A percentile compares a stretch with the other conserved stretches of the same genome.
phyloP scores from a whole-genome alignment of 495 filamentous ascomycete species.

The Penicillium bovifimosum region DNA sequence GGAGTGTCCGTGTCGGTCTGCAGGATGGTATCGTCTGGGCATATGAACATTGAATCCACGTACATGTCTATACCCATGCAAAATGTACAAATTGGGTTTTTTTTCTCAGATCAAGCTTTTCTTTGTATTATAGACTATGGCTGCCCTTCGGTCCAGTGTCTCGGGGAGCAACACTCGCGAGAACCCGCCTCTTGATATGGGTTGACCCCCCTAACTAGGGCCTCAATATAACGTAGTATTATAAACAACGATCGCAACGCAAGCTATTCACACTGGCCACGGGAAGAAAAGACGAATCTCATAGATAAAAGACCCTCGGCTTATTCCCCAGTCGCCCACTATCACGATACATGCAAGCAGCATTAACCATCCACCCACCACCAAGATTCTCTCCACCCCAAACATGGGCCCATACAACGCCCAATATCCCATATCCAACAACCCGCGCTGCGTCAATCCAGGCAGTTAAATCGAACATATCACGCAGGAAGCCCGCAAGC shows the following conservation, averaged over 20 bases:
- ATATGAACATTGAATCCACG: background rate
- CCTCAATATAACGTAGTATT: background rate
- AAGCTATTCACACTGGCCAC: conserved; percentile 3
- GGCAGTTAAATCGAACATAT: conserved; percentile 44
- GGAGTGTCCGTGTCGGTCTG: background rate
- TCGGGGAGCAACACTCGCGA: too few species aligned
- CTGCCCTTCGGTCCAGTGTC: too few species aligned
- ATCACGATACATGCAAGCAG: conserved; percentile 63
- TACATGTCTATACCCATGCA: conserved; percentile 5
- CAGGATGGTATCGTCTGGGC: background rate
- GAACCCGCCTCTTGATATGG: too few species aligned
- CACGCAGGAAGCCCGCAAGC: conserved; percentile 44
- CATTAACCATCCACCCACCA: conserved; percentile 68
- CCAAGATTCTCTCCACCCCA: conserved; percentile 57
- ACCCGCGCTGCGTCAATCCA: conserved; percentile 63
- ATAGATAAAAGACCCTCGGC: conserved; percentile 54
- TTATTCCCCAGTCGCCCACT: conserved; percentile 60
- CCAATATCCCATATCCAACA: conserved; percentile 54
- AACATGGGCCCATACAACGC: conserved; percentile 63
- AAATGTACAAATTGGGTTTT: background rate
- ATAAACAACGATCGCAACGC: background rate
- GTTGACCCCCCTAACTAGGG: too few species aligned
- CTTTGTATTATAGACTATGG: background rate
- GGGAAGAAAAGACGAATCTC: background rate
- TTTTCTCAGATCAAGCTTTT: background rate